Base-by-base conservation (phyloP, 345 rosid species). In the Populus pruinosa region DNA sequence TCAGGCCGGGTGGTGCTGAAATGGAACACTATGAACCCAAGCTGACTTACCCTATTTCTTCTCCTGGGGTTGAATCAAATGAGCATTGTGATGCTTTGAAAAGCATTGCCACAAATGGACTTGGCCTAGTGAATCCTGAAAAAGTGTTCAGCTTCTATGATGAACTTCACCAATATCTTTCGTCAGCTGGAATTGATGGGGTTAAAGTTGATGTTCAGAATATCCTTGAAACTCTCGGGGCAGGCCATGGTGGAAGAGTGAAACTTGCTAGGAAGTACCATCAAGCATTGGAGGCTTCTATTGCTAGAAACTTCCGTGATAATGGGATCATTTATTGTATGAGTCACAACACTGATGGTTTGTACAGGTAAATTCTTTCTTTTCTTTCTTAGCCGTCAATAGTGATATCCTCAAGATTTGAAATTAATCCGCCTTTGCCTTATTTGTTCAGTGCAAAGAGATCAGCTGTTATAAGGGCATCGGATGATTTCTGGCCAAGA, bases 141-240 rank as follows among this genome's bases (percentile, higher is more conserved):
- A 91, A 88, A 81, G 91, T 90, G 44, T 88, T 83, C 62, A 83
- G 77, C 83, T 93, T 91, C 79, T 93, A 91, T 55, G 75, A 91
- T 44, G 94, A 93, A 71, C 94, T 91, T 64, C 96, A 93, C 77
- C 84, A 89, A 0, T 91, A 93, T 81, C 93, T 93, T 13, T 87
- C 98, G 29, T 85, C 90, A 5, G 88, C 90, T 67, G 92, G 96
- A 21, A 82, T 91, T 2, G 92, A 91, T 53, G 96, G 96, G 27
- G 93, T 91, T 76, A 91, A 93, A 84, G 96, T 93, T 29, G 96
- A 91, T 75, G 98, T 90, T 62, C 96, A 91, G 67, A 91, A 90
- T 83, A 90, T 93, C 79, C 88, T 93, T 0, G 92, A 89, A 83
- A 88, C 92, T 63, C 91, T 91, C 9, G 92, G 94, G 12, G 86